phyloP scores from a whole-genome alignment of 2,329 filamentous ascomycete genomes.

The Scedosporium aurantiacum region DNA sequence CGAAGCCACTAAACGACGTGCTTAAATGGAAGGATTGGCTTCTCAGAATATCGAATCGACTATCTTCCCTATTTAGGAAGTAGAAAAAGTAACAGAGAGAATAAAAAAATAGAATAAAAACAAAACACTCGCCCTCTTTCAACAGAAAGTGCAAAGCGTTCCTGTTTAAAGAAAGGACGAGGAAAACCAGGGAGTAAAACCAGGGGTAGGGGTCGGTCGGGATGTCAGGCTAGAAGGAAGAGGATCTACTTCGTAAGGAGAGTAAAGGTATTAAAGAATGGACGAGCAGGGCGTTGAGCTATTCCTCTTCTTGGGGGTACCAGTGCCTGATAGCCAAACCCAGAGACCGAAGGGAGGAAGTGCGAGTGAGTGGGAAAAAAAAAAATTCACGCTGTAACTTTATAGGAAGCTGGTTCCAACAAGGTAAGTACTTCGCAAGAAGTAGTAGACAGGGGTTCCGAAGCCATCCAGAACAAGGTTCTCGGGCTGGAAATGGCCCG shows the following conservation, averaged over 20 bases:
- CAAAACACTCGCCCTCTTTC: background rate
- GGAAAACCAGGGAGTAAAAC: too few species aligned
- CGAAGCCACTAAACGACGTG: background rate
- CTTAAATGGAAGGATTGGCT: slow-evolving; percentile 4
- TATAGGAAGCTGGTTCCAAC: background rate
- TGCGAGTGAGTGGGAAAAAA: background rate
- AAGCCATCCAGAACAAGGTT: background rate
- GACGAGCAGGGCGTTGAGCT: background rate
- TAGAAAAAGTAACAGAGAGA: background rate
- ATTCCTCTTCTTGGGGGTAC: background rate
- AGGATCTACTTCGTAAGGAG: background rate
- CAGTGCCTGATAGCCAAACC: background rate
- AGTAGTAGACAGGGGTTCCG: background rate
- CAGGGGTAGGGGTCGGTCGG: background rate
- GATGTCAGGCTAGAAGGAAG: background rate
- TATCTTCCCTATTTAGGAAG: background rate
- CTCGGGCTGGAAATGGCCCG: too few species aligned
- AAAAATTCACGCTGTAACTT: background rate
- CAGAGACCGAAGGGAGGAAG: background rate
- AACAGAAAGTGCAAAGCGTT: background rate
- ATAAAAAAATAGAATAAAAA: background rate
- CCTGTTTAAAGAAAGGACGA: background rate
- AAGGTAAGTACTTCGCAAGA: too few species aligned
- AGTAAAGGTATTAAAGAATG: background rate
- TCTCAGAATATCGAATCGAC: slow-evolving; percentile 1